Conservation (phyloP, 306 rosid species). For the Lathyrus oleraceus region DNA sequence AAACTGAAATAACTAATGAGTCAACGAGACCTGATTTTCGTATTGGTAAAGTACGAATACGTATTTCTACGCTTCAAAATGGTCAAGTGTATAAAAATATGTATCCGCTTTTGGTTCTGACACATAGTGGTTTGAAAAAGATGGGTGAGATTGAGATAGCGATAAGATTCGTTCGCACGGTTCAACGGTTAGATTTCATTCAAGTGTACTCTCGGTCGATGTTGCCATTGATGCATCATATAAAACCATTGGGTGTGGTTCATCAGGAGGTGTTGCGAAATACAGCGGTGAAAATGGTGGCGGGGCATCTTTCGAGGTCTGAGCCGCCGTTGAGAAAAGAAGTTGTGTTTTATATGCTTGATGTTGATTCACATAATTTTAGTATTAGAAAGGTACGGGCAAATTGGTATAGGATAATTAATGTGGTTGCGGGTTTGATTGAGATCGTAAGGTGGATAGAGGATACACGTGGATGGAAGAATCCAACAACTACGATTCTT, state of each 20-base stretch:
- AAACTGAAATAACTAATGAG: slow-evolving; percentile 14
- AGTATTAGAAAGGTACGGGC: slow-evolving; percentile 81
- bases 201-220: slow-evolving; percentile 72
- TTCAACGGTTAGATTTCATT: slow-evolving; percentile 64
- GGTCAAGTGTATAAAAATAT: slow-evolving; percentile 61
- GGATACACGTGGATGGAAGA: slow-evolving; percentile 83
- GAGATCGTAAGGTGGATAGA: slow-evolving; percentile 68
- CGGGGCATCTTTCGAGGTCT: slow-evolving; percentile 60
- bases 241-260: slow-evolving; percentile 63
- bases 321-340: slow-evolving; percentile 80
- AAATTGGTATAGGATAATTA: slow-evolving; percentile 69
- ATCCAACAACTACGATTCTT: slow-evolving; percentile 66
- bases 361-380: slow-evolving; percentile 68
- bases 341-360: slow-evolving; percentile 66
- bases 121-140: slow-evolving; percentile 54
- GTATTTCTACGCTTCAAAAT: slow-evolving; percentile 67
- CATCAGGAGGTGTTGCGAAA: slow-evolving; percentile 72
- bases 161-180: slow-evolving; percentile 49
- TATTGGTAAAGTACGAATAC: slow-evolving; percentile 65
- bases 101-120: slow-evolving; percentile 62
- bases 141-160: slow-evolving; percentile 90
- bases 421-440: slow-evolving; percentile 52
- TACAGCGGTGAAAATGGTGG: slow-evolving; percentile 62
- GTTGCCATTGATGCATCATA: slow-evolving; percentile 85
- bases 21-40: slow-evolving; percentile 51